Evolutionary conservation across 2,329 filamentous ascomycete genomes (phyloP).

Genomic region (Calonectria pseudoreteaudii): DNA sequence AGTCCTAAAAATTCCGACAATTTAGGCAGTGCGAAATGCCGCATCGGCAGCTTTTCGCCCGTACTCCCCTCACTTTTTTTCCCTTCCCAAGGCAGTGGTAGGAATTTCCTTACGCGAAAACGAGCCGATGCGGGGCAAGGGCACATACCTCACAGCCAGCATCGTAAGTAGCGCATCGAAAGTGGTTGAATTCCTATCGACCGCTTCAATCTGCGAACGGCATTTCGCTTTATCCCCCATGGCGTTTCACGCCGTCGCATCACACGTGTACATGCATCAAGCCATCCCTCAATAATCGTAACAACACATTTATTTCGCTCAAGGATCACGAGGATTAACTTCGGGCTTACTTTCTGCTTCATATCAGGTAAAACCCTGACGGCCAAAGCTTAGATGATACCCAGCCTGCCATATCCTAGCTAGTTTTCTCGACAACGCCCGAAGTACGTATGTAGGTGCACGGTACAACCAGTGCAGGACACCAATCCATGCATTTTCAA

Average conservation of each 20-base stretch:
- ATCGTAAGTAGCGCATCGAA: slow-evolving; percentile 3
- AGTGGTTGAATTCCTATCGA: background rate
- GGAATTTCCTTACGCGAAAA: slow-evolving; percentile 3
- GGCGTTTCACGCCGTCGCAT: slow-evolving; percentile 23
- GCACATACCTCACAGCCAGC: slow-evolving; percentile 12
- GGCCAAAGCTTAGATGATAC: slow-evolving; percentile 19
- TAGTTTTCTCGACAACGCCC: background rate
- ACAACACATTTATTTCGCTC: slow-evolving; percentile 15
- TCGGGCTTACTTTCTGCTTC: slow-evolving; percentile 23
- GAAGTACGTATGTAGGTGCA: slow-evolving; percentile 15
- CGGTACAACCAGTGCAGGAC: slow-evolving; percentile 27
- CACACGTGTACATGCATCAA: slow-evolving; percentile 24
- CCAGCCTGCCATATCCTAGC: slow-evolving; percentile 12
- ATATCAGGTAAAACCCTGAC: slow-evolving; percentile 18
- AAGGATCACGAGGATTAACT: slow-evolving; percentile 23
- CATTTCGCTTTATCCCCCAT: slow-evolving; percentile 1
- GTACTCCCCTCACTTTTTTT: background rate
- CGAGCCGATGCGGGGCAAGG: slow-evolving; percentile 9
- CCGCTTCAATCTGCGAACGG: slow-evolving; percentile 8
- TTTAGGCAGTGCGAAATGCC: background rate
- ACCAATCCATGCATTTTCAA: slow-evolving; percentile 32
- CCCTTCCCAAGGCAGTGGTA: background rate
- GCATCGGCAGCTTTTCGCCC: slow-evolving; percentile 1
- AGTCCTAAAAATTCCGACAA: background rate
- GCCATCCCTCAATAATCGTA: slow-evolving; percentile 5